These are phyloP conservation scores for Penicilliopsis zonata DNA, from an alignment of 495 filamentous ascomycete species.

Conservation along the genomic window DNA sequence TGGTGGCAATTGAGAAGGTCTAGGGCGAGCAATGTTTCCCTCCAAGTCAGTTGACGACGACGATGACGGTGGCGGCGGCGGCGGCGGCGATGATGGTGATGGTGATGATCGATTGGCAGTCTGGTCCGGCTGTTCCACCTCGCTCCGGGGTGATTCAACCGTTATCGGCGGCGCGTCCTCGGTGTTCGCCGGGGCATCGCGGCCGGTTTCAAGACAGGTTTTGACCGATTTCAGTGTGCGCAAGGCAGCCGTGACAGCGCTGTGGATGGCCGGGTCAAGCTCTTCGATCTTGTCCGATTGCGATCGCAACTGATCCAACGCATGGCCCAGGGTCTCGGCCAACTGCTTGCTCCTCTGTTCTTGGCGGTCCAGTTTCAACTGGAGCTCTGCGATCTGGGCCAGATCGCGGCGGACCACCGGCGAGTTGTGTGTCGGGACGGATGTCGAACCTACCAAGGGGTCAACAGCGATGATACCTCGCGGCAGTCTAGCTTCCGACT, in stretches of 20 bases:
- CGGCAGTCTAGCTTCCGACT: constrained; percentile 28
- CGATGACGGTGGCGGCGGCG: not conserved
- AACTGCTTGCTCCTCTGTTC: constrained; percentile 64
- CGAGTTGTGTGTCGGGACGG: not conserved
- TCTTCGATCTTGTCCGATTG: constrained; percentile 33
- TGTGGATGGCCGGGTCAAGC: constrained; percentile 29
- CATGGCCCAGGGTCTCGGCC: constrained; percentile 58
- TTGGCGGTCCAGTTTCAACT: constrained; percentile 31
- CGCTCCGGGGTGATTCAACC: not conserved
- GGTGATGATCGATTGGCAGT: no score
- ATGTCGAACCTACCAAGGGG: no score
- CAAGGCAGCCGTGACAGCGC: constrained; percentile 38
- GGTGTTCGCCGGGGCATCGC: constrained; percentile 22
- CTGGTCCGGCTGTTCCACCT: constrained; percentile 4
- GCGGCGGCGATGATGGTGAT: no score
- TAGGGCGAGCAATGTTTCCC: not conserved
- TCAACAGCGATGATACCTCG: not conserved
- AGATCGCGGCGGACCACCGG: no score
- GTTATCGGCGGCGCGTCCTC: constrained; percentile 4
- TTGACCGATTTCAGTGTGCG: constrained; percentile 70
- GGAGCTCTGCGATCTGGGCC: constrained; percentile 8
- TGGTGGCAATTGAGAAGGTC: not conserved
- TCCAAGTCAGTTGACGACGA: not conserved
- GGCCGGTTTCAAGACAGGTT: constrained; percentile 52
- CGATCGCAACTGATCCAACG: constrained; percentile 51